Evolutionary conservation across 2,329 filamentous ascomycete species (phyloP), one percentile per base, ranked within the genome.

Genomic region (Trichoderma hamatum): DNA sequence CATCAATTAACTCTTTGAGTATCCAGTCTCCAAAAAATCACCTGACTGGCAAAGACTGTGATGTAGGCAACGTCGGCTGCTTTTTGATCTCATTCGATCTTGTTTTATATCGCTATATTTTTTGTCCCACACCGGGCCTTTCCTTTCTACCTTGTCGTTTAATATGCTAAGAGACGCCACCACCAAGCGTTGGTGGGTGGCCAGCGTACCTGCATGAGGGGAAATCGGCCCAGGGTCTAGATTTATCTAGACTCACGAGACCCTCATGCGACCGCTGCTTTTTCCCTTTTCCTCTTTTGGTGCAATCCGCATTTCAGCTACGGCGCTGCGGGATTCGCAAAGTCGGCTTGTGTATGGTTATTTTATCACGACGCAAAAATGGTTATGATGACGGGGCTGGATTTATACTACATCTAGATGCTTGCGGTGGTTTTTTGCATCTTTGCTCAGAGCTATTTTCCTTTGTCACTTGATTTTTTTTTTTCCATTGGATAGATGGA

Each of bases 151-250:
- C 49, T 26, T 59, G 28, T 55, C 55, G 52, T 55, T 66, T 56
- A 58, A 64, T 46, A 58, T 46, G 11, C 60, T 52, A 52, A 43
- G n/a, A 52, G n/a, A 19, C 63, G 63, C 63, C 52, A 66, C 63
- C 63, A 32, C 19, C 34, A 43, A 43, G 39, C 6, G 39, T 43
- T 43, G 39, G 30, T 7, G 34, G 36, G 36, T 28, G 51, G 26
- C 63, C 13, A 49, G 52, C 52, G 63, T 66, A 46, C 63, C 63
- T 66, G 63, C 63, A 66, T 66, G 61, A 64, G 51, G 62, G 52
- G 63, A 56, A 39, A 43, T 43, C 39, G 39, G 39, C 39, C 19
- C 10, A 11, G 63, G 51, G 55, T 58, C 63, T 66, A 66, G 63
- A 66, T 66, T 52, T 46, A 11, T 28, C 52, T 55, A 64, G 49